A percentile compares a stretch with the other conserved stretches of the same genome.
Evolutionary conservation across 805 yeast genomes (phyloP).

Genomic region (Spathaspora boniae): DNA sequence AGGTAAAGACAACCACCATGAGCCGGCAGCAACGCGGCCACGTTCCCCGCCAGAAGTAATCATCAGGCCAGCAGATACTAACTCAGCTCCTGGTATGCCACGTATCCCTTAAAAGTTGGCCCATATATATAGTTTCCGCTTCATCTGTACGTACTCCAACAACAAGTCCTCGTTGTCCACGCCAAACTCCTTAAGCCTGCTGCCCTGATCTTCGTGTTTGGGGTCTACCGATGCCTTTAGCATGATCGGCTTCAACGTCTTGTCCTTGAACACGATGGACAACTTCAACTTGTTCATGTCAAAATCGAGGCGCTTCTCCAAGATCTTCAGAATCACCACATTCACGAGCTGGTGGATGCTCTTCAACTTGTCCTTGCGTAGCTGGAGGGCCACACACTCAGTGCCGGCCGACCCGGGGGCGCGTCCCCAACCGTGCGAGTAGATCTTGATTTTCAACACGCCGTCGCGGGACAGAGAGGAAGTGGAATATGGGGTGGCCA

Average conservation of each 20-base stretch:
- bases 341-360: slow-evolving; percentile 16
- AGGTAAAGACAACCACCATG: too few species aligned
- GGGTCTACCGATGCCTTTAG: slow-evolving; percentile 10
- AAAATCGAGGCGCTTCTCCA: slow-evolving; percentile 13
- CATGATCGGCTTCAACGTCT: slow-evolving; percentile 16
- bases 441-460: too few species aligned
- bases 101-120: slow-evolving; percentile 9
- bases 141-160: slow-evolving; percentile 10
- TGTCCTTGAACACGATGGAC: slow-evolving; percentile 16
- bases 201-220: background rate
- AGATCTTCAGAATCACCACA: slow-evolving; percentile 14
- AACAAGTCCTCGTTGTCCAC: slow-evolving; percentile 5
- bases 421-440: too few species aligned
- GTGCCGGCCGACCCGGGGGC: background rate
- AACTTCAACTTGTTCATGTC: slow-evolving; percentile 13
- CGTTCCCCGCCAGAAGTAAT: too few species aligned
- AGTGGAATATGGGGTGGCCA: too few species aligned
- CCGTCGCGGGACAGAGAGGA: too few species aligned
- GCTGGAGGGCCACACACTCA: slow-evolving; percentile 7
- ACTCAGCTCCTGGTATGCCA: too few species aligned
- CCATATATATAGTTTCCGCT: slow-evolving; percentile 8
- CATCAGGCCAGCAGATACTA: too few species aligned
- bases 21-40: too few species aligned
- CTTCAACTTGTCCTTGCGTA: slow-evolving; percentile 15
- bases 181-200: slow-evolving; percentile 1